phyloP scores from a whole-genome alignment of 2,329 filamentous ascomycete genomes.

The Aureobasidium sp. region DNA sequence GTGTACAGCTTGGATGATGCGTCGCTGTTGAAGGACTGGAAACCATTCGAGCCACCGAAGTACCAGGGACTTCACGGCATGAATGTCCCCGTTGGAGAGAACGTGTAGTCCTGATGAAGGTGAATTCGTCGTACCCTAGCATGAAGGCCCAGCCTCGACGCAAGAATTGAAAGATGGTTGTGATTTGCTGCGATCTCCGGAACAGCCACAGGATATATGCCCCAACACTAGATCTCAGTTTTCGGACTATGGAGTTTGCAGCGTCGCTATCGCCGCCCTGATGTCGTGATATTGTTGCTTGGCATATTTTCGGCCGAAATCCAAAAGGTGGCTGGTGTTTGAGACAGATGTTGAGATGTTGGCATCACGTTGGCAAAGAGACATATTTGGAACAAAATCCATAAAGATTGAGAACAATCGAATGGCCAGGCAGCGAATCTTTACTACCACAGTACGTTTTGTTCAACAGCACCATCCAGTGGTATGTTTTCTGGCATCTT shows the following conservation, averaged over 20 bases:
- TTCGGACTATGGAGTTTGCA: not conserved
- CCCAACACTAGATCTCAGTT: not conserved
- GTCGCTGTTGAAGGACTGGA: slow-evolving; percentile 52
- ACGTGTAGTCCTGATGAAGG: not conserved
- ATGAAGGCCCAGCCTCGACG: not conserved
- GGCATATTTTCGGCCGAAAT: slow-evolving; percentile 9
- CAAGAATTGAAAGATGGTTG: not conserved
- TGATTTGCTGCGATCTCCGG: not conserved
- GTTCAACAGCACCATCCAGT: not conserved
- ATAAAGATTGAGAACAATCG: not conserved
- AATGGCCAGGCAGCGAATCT: not conserved
- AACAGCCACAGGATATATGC: not conserved
- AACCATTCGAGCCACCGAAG: slow-evolving; percentile 46
- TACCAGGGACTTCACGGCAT: slow-evolving; percentile 63
- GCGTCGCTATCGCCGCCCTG: not conserved
- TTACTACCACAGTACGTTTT: not conserved
- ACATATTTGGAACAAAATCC: not conserved
- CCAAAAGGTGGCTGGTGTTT: not conserved
- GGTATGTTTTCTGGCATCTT: not conserved
- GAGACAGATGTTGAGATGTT: not conserved
- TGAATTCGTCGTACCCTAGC: not conserved
- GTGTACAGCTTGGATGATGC: slow-evolving; percentile 51
- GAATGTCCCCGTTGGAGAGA: slow-evolving; percentile 38
- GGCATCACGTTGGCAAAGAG: not conserved
- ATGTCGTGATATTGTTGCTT: not conserved